phyloP scores from a whole-genome alignment of 768 basidiomycete genomes.

The Scleroderma bovista region DNA sequence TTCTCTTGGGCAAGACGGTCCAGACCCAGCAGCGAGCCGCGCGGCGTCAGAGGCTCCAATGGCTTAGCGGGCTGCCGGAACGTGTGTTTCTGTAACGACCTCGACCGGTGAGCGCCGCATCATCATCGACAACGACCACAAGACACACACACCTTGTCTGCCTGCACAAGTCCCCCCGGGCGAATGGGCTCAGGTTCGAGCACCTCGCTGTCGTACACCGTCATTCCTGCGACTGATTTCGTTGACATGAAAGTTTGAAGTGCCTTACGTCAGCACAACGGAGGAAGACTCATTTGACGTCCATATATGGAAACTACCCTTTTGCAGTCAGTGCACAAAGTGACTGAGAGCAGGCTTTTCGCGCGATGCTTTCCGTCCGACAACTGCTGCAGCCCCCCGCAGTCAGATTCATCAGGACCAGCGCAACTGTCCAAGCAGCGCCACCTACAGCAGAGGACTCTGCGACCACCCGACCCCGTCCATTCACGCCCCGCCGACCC shows the following conservation, averaged over 20 bases:
- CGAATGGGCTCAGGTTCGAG: conserved; percentile 75
- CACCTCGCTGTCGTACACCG: conserved; percentile 74
- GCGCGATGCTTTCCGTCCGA: neutral
- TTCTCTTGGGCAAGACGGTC: conserved; percentile 90
- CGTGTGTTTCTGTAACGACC: conserved; percentile 55
- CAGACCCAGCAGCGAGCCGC: conserved; percentile 77
- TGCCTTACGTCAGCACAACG: conserved; percentile 1
- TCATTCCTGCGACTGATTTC: conserved; percentile 69
- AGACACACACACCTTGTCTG: conserved; percentile 48
- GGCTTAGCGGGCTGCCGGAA: conserved; percentile 74
- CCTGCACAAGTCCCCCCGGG: conserved; percentile 71
- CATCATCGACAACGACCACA: neutral
- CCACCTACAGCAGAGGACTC: neutral
- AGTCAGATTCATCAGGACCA: conserved; percentile 4
- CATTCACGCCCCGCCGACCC: conserved; percentile 38
- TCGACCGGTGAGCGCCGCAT: conserved; percentile 3
- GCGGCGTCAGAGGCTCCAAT: conserved; percentile 70
- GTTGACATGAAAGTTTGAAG: conserved; percentile 26
- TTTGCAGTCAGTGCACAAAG: neutral
- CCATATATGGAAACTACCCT: neutral
- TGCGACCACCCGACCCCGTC: conserved; percentile 6
- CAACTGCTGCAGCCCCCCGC: conserved; percentile 2
- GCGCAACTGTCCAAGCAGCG: conserved; percentile 4
- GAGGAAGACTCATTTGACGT: neutral
- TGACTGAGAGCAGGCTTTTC: too few relatives aligned